These are phyloP conservation scores for Rhodotorula babjevae DNA, from an alignment of 768 basidiomycete genomes.

Conservation along the genomic window DNA sequence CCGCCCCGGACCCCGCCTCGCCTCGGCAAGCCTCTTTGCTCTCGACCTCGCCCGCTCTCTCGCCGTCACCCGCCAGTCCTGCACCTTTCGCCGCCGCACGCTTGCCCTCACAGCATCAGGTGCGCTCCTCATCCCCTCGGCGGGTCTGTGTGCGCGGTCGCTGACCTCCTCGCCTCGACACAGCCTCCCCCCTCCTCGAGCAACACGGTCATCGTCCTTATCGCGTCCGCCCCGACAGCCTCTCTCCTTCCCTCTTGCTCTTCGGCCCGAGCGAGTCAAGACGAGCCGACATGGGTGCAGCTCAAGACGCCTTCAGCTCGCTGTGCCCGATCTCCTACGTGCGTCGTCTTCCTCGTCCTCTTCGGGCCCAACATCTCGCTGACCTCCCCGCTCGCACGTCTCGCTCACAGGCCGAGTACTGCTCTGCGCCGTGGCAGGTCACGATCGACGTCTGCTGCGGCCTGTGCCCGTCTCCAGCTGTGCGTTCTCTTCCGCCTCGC, in stretches of 20 bases:
- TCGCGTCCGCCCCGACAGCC: not conserved
- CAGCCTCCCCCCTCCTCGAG: too few relatives aligned
- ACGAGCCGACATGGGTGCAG: not conserved
- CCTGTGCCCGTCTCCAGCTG: not conserved
- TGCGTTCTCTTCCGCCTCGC: not conserved
- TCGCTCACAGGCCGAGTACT: constrained; percentile 5
- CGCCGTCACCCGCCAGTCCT: too few relatives aligned
- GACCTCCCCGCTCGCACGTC: not conserved
- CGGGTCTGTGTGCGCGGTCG: too few relatives aligned
- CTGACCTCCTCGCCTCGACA: too few relatives aligned
- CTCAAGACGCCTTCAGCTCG: constrained; percentile 6
- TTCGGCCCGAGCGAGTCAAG: too few relatives aligned
- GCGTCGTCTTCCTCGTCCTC: not conserved
- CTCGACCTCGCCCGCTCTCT: too few relatives aligned
- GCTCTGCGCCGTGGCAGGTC: constrained; percentile 8
- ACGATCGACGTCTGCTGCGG: constrained; percentile 5
- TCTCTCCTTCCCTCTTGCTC: not conserved
- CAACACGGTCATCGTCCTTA: not conserved
- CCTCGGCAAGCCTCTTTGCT: too few relatives aligned
- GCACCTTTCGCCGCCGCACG: too few relatives aligned
- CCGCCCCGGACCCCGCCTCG: too few relatives aligned
- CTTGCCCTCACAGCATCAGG: too few relatives aligned
- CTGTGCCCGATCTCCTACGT: constrained; percentile 1
- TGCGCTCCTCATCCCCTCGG: too few relatives aligned
- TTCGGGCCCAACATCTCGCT: not conserved